These are phyloP conservation scores for Lactarius sanguifluus DNA, from an alignment of 768 basidiomycete genomes.

Conservation along the genomic window DNA sequence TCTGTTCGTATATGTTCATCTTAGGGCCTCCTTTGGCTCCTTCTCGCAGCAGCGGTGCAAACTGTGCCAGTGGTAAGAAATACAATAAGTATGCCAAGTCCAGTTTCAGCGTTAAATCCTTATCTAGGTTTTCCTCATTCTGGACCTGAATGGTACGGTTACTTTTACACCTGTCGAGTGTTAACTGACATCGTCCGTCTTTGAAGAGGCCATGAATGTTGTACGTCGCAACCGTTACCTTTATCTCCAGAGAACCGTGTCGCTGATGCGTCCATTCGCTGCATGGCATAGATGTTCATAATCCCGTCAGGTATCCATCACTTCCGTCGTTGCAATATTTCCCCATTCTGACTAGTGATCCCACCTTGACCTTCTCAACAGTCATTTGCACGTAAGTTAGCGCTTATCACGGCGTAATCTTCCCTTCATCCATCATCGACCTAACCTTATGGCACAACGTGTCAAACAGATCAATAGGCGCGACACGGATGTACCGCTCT, in stretches of 20 bases:
- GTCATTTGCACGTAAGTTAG: constrained; percentile 28
- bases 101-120: background rate
- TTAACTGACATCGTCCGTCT: constrained; percentile 7
- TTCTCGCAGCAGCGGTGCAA: constrained; percentile 10
- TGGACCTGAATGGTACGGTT: constrained; percentile 21
- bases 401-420: background rate
- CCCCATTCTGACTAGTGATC: constrained; percentile 9
- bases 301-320: constrained; percentile 17
- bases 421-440: background rate
- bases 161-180: background rate
- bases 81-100: too few relatives aligned
- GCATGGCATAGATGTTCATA: constrained; percentile 22
- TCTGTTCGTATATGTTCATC: background rate
- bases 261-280: background rate
- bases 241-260: background rate
- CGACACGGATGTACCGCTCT: constrained; percentile 28
- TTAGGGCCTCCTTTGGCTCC: constrained; percentile 27
- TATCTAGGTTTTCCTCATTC: constrained; percentile 20
- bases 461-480: constrained; percentile 25
- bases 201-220: constrained; percentile 20
- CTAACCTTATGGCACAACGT: background rate
- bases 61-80: constrained; percentile 18
- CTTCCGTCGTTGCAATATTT: background rate
- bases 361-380: background rate
- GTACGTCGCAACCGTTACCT: constrained; percentile 13